A percentile compares a stretch with the other conserved stretches of the same genome.
These are phyloP conservation scores for Candida silvicultrix DNA, from an alignment of 805 yeast genomes.

Conservation along the genomic window DNA sequence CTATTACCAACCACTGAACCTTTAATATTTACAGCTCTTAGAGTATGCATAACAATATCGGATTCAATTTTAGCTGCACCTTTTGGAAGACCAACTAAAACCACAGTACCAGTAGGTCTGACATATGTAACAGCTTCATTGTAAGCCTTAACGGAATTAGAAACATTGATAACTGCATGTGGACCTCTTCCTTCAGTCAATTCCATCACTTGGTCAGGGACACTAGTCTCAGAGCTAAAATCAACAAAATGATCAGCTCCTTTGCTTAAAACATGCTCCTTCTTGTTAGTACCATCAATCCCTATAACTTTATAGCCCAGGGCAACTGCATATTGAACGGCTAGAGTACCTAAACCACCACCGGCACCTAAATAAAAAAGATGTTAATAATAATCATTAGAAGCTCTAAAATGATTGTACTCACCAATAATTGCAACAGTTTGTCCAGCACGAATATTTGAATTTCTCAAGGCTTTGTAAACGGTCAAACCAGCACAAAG, in stretches of 20 bases:
- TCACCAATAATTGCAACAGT: constrained; percentile 73
- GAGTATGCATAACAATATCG: constrained; percentile 67
- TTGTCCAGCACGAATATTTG: constrained; percentile 58
- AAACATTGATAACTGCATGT: constrained; percentile 64
- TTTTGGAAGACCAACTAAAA: constrained; percentile 71
- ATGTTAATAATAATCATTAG: no score
- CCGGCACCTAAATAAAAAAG: no score
- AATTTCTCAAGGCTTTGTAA: constrained; percentile 82
- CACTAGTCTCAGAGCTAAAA: constrained; percentile 45
- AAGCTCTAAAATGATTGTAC: no score
- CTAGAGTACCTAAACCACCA: constrained; percentile 70
- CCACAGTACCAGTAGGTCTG: constrained; percentile 63
- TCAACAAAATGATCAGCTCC: constrained; percentile 63
- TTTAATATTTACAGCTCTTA: constrained; percentile 61
- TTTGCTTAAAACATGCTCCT: constrained; percentile 41
- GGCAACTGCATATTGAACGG: constrained; percentile 65
- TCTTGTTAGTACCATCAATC: constrained; percentile 60
- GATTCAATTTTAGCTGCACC: constrained; percentile 41
- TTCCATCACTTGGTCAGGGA: constrained; percentile 44
- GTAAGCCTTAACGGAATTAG: constrained; percentile 63
- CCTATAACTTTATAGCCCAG: constrained; percentile 67
- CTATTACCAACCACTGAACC: constrained; percentile 90
- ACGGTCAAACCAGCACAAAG: constrained; percentile 90
- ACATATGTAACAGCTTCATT: constrained; percentile 49
- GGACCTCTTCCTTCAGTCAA: constrained; percentile 61